Evolutionary conservation across 2,329 filamentous ascomycete species (phyloP).

Genomic region (Ophiocordyceps polyrhachis-furcata): DNA sequence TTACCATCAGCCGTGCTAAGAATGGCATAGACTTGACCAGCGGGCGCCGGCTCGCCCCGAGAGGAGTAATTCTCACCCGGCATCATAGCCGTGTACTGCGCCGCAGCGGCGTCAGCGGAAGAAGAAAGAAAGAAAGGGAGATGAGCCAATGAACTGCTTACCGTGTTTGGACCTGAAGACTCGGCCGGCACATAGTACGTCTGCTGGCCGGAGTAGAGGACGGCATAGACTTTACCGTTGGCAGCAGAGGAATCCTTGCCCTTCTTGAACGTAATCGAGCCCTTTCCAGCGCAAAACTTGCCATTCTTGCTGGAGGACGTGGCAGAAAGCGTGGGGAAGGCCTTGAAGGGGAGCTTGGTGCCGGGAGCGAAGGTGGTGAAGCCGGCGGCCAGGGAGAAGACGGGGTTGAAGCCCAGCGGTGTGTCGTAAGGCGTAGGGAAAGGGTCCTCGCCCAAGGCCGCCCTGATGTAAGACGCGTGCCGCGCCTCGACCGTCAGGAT

Average conservation of each 20-base stretch:
- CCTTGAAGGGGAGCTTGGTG: slow-evolving; percentile 40
- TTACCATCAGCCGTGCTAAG: slow-evolving; percentile 15
- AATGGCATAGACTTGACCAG: slow-evolving; percentile 17
- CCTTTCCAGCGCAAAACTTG: slow-evolving; percentile 1
- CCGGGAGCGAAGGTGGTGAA: slow-evolving; percentile 42
- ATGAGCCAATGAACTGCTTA: background rate
- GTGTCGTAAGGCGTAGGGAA: slow-evolving; percentile 42
- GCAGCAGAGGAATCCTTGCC: background rate
- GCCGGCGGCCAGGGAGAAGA: slow-evolving; percentile 43
- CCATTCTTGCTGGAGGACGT: background rate
- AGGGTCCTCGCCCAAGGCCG: slow-evolving; percentile 25
- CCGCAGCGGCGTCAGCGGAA: background rate
- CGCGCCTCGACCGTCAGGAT: slow-evolving; percentile 46
- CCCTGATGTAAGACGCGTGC: slow-evolving; percentile 41
- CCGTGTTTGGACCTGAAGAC: slow-evolving; percentile 1
- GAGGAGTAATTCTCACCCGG: slow-evolving; percentile 3
- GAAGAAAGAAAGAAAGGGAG: no score
- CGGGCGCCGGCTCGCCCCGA: slow-evolving; percentile 2
- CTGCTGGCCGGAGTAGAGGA: slow-evolving; percentile 5
- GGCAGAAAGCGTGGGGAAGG: slow-evolving; percentile 25
- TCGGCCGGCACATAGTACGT: slow-evolving; percentile 5
- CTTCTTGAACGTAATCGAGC: slow-evolving; percentile 1
- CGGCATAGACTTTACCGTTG: slow-evolving; percentile 2
- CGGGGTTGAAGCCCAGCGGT: slow-evolving; percentile 36
- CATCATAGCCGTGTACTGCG: slow-evolving; percentile 5